These are phyloP conservation scores for Trametopsis cervina DNA, from an alignment of 768 basidiomycete genomes.

Conservation along the genomic window DNA sequence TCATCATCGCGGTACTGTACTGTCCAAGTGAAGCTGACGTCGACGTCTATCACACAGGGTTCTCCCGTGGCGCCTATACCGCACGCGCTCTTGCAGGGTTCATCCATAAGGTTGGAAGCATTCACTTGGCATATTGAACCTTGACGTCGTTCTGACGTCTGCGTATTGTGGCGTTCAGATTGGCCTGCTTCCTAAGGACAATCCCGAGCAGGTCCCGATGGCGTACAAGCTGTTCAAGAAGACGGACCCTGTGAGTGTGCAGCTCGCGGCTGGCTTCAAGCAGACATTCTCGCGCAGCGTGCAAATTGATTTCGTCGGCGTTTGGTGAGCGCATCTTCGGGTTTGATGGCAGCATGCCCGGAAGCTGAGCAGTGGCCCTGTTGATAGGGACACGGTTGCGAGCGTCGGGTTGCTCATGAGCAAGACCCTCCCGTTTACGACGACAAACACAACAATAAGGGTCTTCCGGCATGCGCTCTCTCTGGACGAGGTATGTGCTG, in stretches of 20 bases:
- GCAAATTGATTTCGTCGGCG: constrained; percentile 70
- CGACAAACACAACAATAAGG: constrained; percentile 54
- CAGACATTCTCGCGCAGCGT: constrained; percentile 62
- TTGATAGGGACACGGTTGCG: constrained; percentile 66
- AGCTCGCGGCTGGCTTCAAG: constrained; percentile 62
- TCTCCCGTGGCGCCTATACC: constrained; percentile 67
- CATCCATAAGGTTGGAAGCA: constrained; percentile 60
- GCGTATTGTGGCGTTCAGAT: constrained; percentile 44
- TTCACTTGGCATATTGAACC: no score
- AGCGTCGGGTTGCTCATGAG: constrained; percentile 64
- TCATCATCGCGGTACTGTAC: not conserved
- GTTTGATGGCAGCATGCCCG: no score
- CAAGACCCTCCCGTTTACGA: constrained; percentile 60
- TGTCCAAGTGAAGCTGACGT: not conserved
- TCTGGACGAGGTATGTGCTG: constrained; percentile 67
- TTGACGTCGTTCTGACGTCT: not conserved
- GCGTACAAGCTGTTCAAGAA: constrained; percentile 69
- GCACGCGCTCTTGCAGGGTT: constrained; percentile 71
- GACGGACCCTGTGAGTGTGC: constrained; percentile 35
- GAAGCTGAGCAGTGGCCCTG: no score
- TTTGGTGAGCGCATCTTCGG: constrained; percentile 55
- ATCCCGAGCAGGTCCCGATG: constrained; percentile 62
- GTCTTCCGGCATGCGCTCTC: constrained; percentile 73
- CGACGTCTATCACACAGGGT: constrained; percentile 43
- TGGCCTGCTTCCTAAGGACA: constrained; percentile 63